Evolutionary conservation across 2,329 filamentous ascomycete genomes (phyloP).

Genomic region (Neonectria faginata): DNA sequence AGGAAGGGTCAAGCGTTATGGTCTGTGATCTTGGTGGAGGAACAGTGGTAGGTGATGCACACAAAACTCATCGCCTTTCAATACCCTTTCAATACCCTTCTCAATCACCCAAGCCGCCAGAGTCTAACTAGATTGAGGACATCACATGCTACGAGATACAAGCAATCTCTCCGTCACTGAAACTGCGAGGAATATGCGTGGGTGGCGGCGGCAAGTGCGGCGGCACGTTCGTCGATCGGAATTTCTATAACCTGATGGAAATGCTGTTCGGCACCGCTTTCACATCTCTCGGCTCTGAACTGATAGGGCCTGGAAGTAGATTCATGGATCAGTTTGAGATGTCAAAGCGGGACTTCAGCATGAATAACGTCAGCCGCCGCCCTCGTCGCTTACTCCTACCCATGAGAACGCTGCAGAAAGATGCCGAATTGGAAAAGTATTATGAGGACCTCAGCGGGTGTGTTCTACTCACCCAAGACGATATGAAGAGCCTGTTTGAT

Average conservation of each 20-base stretch:
- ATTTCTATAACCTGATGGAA: slow-evolving; percentile 23
- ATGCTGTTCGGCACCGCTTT: slow-evolving; percentile 30
- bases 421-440: slow-evolving; percentile 6
- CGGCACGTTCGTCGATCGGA: slow-evolving; percentile 27
- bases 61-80: too few relatives aligned
- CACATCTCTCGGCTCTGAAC: neutral
- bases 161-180: neutral
- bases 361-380: slow-evolving; percentile 20
- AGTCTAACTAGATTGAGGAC: neutral
- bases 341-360: slow-evolving; percentile 34
- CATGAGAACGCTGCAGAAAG: slow-evolving; percentile 3
- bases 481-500: slow-evolving; percentile 20
- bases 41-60: slow-evolving; percentile 6
- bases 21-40: slow-evolving; percentile 22
- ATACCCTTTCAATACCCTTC: too few relatives aligned
- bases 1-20: slow-evolving; percentile 13
- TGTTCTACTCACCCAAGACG: slow-evolving; percentile 9
- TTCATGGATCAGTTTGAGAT: slow-evolving; percentile 34
- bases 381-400: slow-evolving; percentile 1
- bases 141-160: slow-evolving; percentile 16
- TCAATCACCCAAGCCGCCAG: too few relatives aligned
- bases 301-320: slow-evolving; percentile 31
- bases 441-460: slow-evolving; percentile 10
- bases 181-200: slow-evolving; percentile 12
- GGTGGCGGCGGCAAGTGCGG: slow-evolving; percentile 30